Percentiles rank a stretch among this genome's conserved stretches.
Conservation (phyloP, 1,139 yeast genomes). For the Diutina sp. region DNA sequence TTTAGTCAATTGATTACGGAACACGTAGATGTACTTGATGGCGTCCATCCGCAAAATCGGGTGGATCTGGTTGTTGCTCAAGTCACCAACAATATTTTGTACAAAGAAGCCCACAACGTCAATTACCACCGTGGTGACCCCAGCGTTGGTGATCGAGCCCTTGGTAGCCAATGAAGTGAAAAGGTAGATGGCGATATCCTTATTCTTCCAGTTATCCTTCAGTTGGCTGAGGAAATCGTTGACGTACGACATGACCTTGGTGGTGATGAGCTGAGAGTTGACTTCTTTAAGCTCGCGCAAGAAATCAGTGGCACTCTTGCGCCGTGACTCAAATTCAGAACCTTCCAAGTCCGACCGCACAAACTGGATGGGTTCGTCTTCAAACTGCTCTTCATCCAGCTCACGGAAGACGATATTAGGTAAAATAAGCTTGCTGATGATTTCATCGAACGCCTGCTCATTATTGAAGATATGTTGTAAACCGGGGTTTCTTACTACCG, state of each 20-base stretch:
- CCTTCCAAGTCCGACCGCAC: slow-evolving; percentile 93
- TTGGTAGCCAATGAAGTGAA: slow-evolving; percentile 87
- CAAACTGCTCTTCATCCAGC: slow-evolving; percentile 83
- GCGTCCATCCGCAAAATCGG: slow-evolving; percentile 86
- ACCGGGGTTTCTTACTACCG: slow-evolving; percentile 60
- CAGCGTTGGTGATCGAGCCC: slow-evolving; percentile 73
- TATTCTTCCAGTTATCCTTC: slow-evolving; percentile 55
- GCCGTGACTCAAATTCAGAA: slow-evolving; percentile 82
- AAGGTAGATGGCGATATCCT: slow-evolving; percentile 77
- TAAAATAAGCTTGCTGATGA: slow-evolving; percentile 70
- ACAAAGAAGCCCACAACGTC: slow-evolving; percentile 83
- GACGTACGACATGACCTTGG: slow-evolving; percentile 67
- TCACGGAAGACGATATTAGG: slow-evolving; percentile 83
- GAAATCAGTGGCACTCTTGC: slow-evolving; percentile 86
- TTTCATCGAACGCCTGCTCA: slow-evolving; percentile 58
- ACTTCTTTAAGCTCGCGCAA: slow-evolving; percentile 76
- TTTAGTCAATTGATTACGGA: slow-evolving; percentile 86
- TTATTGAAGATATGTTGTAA: slow-evolving; percentile 51
- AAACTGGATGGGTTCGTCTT: slow-evolving; percentile 91
- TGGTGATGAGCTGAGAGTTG: slow-evolving; percentile 63
- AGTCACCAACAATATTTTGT: slow-evolving; percentile 69
- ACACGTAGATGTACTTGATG: slow-evolving; percentile 76
- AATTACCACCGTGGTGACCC: slow-evolving; percentile 71
- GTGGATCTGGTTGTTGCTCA: slow-evolving; percentile 27
- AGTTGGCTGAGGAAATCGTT: slow-evolving; percentile 48